Conservation (phyloP, 106 monocot genomes). For the Ottelia alismoides region DNA sequence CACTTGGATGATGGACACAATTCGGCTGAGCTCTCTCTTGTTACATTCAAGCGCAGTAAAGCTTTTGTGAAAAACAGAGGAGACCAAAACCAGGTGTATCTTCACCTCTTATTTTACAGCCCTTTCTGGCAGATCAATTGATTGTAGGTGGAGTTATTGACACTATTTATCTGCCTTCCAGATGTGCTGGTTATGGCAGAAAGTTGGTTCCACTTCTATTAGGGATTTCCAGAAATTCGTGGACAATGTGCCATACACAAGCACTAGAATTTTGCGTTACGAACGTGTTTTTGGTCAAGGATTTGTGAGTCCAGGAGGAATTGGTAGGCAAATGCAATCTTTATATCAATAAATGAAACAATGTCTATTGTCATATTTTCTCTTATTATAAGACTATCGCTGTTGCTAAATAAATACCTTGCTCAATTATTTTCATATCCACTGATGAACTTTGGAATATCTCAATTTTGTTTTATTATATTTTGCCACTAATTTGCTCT, state of each 20-base stretch:
- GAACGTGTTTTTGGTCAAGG: conserved; percentile 96
- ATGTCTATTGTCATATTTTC: too few species aligned
- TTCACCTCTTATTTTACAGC: neutral
- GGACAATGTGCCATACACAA: conserved; percentile 95
- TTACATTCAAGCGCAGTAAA: conserved; percentile 90
- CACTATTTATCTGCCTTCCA: conserved; percentile 5
- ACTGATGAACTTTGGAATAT: too few species aligned
- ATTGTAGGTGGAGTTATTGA: neutral
- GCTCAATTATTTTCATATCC: too few species aligned
- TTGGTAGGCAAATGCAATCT: conserved; percentile 35
- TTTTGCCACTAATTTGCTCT: too few species aligned
- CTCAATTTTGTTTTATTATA: too few species aligned
- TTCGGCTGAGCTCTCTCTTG: conserved; percentile 73
- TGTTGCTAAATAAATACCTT: too few species aligned
- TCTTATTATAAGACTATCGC: too few species aligned
- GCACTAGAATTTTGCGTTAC: conserved; percentile 85
- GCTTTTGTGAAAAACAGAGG: conserved; percentile 97
- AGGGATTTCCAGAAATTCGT: conserved; percentile 81
- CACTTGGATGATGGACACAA: conserved; percentile 45
- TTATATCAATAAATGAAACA: too few species aligned
- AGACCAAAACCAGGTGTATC: conserved; percentile 89
- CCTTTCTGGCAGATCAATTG: neutral
- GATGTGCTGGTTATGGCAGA: conserved; percentile 98
- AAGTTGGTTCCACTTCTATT: conserved; percentile 63
- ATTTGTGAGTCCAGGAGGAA: conserved; percentile 93